A percentile compares a stretch with the other conserved stretches of the same genome.
Conservation (phyloP, 441 rosid genomes). For the Populus tomentosa region DNA sequence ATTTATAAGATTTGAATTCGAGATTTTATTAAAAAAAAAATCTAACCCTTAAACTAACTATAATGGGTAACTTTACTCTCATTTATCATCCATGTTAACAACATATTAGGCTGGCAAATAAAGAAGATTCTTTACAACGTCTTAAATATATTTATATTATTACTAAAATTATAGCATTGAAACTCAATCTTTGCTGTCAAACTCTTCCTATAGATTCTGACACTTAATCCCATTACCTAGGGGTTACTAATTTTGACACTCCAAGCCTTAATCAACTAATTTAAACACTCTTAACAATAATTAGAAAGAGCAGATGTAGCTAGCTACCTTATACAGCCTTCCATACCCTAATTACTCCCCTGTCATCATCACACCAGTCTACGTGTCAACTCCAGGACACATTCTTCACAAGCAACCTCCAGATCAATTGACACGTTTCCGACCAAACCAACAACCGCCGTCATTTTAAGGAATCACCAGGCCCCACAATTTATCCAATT, state of each 20-base stretch:
- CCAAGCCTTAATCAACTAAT: not conserved
- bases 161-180: too few species aligned
- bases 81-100: too few species aligned
- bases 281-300: too few species aligned
- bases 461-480: conserved; percentile 12
- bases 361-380: not conserved
- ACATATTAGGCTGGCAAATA: too few species aligned
- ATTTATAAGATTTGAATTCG: too few species aligned
- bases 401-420: not conserved
- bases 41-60: too few species aligned
- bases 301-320: not conserved
- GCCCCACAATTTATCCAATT: conserved; percentile 33
- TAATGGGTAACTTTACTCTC: accelerated
- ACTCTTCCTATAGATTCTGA: too few species aligned
- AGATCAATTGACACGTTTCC: conserved; percentile 25
- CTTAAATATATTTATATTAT: too few species aligned
- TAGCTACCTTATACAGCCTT: not conserved
- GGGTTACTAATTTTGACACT: not conserved
- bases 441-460: conserved; percentile 27
- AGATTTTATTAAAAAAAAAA: too few species aligned
- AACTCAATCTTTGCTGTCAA: not conserved
- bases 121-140: not conserved
- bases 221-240: not conserved
- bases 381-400: conserved; percentile 16
- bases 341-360: not conserved